phyloP scores from a whole-genome alignment of 2,329 filamentous ascomycete genomes.

The Neonectria hederae region DNA sequence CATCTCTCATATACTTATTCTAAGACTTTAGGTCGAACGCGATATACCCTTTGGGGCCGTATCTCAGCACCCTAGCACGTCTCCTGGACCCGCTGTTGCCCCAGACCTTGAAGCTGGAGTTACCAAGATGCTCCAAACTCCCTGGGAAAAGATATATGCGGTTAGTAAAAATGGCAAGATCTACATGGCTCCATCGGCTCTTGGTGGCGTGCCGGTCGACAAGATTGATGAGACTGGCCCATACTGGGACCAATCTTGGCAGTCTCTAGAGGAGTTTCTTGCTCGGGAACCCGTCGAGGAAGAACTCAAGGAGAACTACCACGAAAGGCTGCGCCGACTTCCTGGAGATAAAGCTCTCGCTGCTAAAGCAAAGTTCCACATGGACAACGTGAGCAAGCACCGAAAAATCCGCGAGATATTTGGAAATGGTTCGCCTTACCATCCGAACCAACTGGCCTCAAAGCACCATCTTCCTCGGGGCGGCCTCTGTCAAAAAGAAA shows the following conservation, averaged over 20 bases:
- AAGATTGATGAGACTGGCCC: slow-evolving; percentile 42
- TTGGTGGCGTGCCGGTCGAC: slow-evolving; percentile 41
- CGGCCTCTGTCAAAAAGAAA: slow-evolving; percentile 48
- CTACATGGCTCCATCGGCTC: slow-evolving; percentile 37
- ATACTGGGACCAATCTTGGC: slow-evolving; percentile 47
- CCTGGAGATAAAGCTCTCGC: slow-evolving; percentile 22
- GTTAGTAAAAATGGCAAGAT: slow-evolving; percentile 35
- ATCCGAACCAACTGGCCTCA: slow-evolving; percentile 50
- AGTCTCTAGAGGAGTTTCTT: slow-evolving; percentile 43
- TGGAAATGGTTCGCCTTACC: slow-evolving; percentile 40
- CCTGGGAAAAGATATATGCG: slow-evolving; percentile 30
- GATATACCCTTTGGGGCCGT: too few relatives aligned
- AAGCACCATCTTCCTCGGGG: slow-evolving; percentile 44
- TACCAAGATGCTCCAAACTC: slow-evolving; percentile 26
- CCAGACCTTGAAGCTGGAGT: not conserved
- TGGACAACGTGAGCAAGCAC: slow-evolving; percentile 47
- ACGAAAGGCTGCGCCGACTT: not conserved
- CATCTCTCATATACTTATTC: not conserved
- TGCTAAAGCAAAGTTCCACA: slow-evolving; percentile 36
- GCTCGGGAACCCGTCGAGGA: slow-evolving; percentile 36
- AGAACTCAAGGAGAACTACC: not conserved
- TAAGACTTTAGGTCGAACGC: not conserved
- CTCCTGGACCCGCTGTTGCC: too few relatives aligned
- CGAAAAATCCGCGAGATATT: slow-evolving; percentile 49
- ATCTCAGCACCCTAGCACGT: too few relatives aligned